Evolutionary conservation across 2,329 filamentous ascomycete genomes (phyloP).

Genomic region (Hymenoscyphus albidus): DNA sequence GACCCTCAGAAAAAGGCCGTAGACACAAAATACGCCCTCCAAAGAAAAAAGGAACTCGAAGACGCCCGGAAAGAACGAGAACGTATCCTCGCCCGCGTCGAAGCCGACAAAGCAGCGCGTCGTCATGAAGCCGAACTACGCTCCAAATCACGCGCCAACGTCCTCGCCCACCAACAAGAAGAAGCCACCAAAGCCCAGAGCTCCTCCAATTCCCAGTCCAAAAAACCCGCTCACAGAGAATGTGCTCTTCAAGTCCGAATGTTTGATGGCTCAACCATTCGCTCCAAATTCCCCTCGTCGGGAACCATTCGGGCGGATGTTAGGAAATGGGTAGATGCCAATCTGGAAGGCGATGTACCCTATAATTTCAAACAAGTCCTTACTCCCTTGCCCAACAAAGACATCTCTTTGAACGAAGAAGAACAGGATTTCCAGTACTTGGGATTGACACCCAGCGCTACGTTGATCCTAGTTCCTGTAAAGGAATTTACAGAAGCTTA

Average conservation of each 20-base stretch:
- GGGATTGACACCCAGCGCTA: conserved; percentile 74
- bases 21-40: conserved; percentile 47
- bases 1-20: conserved; percentile 15
- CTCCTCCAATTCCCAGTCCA: not conserved
- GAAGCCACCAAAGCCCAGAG: conserved; percentile 10
- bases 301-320: conserved; percentile 63
- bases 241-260: conserved; percentile 74
- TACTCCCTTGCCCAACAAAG: conserved; percentile 70
- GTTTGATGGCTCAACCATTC: conserved; percentile 78
- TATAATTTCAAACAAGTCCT: conserved; percentile 85
- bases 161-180: conserved; percentile 27
- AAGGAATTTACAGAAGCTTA: conserved; percentile 59
- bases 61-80: conserved; percentile 65
- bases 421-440: conserved; percentile 62
- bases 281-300: conserved; percentile 63
- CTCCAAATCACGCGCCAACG: conserved; percentile 35
- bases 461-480: conserved; percentile 74
- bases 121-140: conserved; percentile 51
- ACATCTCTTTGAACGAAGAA: conserved; percentile 74
- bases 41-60: conserved; percentile 58
- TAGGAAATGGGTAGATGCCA: conserved; percentile 70
- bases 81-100: conserved; percentile 70
- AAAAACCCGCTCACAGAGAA: conserved; percentile 22
- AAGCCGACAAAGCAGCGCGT: conserved; percentile 70
- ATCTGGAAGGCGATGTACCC: conserved; percentile 56